Base-by-base conservation (phyloP, 345 rosid genomes). In the Melaleuca alternifolia region DNA sequence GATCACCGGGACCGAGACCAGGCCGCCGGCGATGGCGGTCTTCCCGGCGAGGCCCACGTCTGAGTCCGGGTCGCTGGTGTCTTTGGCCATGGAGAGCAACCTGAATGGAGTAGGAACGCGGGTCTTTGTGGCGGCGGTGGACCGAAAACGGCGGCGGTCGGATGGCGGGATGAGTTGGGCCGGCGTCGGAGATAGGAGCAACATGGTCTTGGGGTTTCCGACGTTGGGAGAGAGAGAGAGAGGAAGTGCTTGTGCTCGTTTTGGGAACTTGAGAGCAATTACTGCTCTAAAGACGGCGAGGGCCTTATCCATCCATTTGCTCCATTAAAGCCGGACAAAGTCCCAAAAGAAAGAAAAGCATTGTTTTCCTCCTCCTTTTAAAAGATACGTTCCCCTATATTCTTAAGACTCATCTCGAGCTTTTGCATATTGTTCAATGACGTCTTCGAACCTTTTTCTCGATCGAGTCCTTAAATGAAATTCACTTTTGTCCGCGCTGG, bases 1-100 rank as follows among this genome's bases (percentile, higher is more conserved):
- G 5, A 96, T 93, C 37, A 96, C 94, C 33, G 98, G 99, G 62
- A 92, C 91, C 7, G 99, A 92, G 84, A 94, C 90, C 83, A 95
- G 83, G 16, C 98, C 98, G 6, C 95, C 97, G 3, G 87, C 94
- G 82, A 94, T 88, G 84, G 96, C 96, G 20, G 85, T 93, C 86
- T 88, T 93, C 84, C 91, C 96, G 20, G 85, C 37, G 16, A 90
- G 41, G 37, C 91, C 93, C 33, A 62, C 86, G 71, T 85, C 81
- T 0, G 82, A 30, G 84, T 50, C 87, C 88, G 37, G 75, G 84
- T 93, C 95, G 21, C 93, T 93, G 82, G 88, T 91, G 83, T 95
- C 94, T 77, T 93, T 93, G 7, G 95, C 96, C 95, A 92, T 96
- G 86, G 92, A 88, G 15, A 86, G 2, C 21, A 94, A 88, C 75